phyloP scores from a whole-genome alignment of 2,329 filamentous ascomycete genomes.

The Colletotrichum abscissum region DNA sequence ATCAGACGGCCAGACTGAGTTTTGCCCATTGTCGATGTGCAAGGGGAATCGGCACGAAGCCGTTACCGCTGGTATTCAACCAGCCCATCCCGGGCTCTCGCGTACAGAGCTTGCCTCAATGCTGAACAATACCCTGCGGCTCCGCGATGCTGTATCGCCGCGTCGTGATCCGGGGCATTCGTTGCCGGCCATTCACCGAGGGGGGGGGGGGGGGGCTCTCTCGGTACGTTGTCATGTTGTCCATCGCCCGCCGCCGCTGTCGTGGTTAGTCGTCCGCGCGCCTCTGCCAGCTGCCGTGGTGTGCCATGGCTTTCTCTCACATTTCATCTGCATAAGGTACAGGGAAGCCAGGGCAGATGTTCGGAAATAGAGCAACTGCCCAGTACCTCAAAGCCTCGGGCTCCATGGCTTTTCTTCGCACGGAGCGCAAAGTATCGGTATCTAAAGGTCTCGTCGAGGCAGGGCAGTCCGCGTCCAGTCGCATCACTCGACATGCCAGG shows the following conservation, averaged over 20 bases:
- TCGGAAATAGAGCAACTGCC: neutral
- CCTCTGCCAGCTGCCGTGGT: neutral
- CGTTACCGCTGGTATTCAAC: slow-evolving; percentile 13
- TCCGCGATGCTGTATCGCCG: neutral
- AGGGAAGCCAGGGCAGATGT: neutral
- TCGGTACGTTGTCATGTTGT: neutral
- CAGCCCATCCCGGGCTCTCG: slow-evolving; percentile 19
- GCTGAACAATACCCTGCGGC: neutral
- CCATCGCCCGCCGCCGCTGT: neutral
- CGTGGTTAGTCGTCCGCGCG: neutral
- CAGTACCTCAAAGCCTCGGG: neutral
- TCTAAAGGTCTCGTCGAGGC: neutral
- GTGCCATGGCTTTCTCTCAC: neutral
- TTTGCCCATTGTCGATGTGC: neutral
- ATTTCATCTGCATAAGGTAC: neutral
- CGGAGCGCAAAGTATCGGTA: slow-evolving; percentile 21
- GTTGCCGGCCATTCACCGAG: neutral
- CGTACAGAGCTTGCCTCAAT: neutral
- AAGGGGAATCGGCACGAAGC: slow-evolving; percentile 12
- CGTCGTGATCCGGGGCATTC: neutral
- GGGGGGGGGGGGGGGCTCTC: neutral
- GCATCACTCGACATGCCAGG: slow-evolving; percentile 26
- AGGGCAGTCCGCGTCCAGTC: slow-evolving; percentile 18
- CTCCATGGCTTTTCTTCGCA: slow-evolving; percentile 11
- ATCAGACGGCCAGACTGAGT: slow-evolving; percentile 27